Conservation (phyloP, 306 rosid species). For the Gastrolobium villosum region DNA sequence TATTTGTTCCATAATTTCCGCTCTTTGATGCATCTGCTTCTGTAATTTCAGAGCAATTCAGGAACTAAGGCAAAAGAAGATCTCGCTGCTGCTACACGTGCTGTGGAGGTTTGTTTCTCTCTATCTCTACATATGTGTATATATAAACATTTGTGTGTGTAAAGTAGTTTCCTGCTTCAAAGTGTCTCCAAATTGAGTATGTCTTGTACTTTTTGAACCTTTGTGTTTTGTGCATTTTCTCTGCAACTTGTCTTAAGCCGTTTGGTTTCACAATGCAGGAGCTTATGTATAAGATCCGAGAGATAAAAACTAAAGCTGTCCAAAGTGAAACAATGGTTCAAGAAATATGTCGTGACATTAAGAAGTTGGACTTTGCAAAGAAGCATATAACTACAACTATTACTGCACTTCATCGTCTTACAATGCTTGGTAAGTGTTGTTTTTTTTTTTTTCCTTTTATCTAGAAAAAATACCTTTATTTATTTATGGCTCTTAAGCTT, state of each 20-base stretch:
- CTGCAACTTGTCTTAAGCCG: slow-evolving; percentile 5
- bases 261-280: slow-evolving; percentile 66
- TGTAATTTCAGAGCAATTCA: slow-evolving; percentile 87
- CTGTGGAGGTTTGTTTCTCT: slow-evolving; percentile 73
- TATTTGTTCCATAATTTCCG: neutral
- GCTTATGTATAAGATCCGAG: slow-evolving; percentile 95
- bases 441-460: slow-evolving; percentile 8
- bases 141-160: neutral
- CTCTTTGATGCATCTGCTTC: slow-evolving; percentile 45
- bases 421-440: slow-evolving; percentile 81
- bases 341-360: slow-evolving; percentile 97
- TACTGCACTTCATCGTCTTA: slow-evolving; percentile 98
- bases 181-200: neutral
- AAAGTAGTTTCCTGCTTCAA: slow-evolving; percentile 8
- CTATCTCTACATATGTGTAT: neutral
- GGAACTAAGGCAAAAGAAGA: slow-evolving; percentile 98
- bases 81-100: slow-evolving; percentile 95
- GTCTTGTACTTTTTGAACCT: slow-evolving; percentile 7
- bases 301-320: slow-evolving; percentile 94
- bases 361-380: slow-evolving; percentile 97
- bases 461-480: neutral
- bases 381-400: slow-evolving; percentile 97
- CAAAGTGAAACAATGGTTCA: slow-evolving; percentile 99
- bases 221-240: slow-evolving; percentile 28
- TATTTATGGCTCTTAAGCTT: slow-evolving; percentile 29